Base-by-base conservation (phyloP, 1,284 basidiomycete species). In the Pascua guehoae region DNA sequence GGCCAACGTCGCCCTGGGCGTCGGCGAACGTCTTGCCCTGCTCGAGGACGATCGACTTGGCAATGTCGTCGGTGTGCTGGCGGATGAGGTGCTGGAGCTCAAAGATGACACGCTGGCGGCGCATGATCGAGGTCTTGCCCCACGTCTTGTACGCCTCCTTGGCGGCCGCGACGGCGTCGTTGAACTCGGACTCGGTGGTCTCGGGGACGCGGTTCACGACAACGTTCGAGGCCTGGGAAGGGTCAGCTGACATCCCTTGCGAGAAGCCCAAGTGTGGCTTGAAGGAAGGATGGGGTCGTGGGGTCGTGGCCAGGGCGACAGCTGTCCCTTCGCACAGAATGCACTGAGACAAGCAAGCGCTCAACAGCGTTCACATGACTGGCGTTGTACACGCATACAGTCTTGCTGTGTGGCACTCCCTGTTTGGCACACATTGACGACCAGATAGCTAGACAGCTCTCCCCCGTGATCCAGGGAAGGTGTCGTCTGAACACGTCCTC, bases 1-100 rank as follows among this genome's bases (percentile, higher is more conserved):
- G 88, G 12, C 93, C 84, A 42, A 98, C 84, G 74, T 98, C 95
- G 0, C 94, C 94, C 64, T 91, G 90, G 1, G 94, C 94, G 79
- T 97, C 94, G 84, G 75, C 83, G 51, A 88, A 79, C 1, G 91
- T 94, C 78, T 95, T 95, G 45, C 91, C 91, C 76, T 95, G 92
- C 75, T 95, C 92, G 12, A 94, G 79, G 18, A 92, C 73, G 59
- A 94, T 84, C 41, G 84, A 84, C 50, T 69, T 68, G 48, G 75
- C 75, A 48, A 73, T 88, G 84, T 52, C 87, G 24, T 67, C 65
- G 42, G 67, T 82, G 69, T 92, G 85, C 70, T 88, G 79, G 47
- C 89, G 86, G 58, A 94, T 84, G 38, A 88, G 81, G 65, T 86
- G 82, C 71, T 92, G 91, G 16, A 95, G 81, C 91, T 93, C 91